These are phyloP conservation scores for Inosperma sp. DNA, from an alignment of 768 basidiomycete genomes.

Conservation along the genomic window DNA sequence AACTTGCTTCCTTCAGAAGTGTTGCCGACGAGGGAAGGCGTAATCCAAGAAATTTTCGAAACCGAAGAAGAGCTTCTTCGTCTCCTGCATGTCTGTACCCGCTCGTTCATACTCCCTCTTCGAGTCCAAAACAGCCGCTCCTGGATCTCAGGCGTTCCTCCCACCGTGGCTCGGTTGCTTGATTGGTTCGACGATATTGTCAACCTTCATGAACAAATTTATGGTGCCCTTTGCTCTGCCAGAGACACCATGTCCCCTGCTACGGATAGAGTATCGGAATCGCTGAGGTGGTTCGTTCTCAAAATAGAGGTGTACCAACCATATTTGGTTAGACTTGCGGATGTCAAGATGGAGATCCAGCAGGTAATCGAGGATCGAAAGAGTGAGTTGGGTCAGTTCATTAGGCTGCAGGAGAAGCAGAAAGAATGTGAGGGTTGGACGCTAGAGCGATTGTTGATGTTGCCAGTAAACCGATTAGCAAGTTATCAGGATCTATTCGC, in stretches of 20 bases:
- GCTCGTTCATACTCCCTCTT: slow-evolving; percentile 74
- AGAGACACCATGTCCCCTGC: slow-evolving; percentile 25
- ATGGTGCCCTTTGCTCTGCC: slow-evolving; percentile 38
- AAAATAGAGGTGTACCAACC: slow-evolving; percentile 82
- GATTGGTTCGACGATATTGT: slow-evolving; percentile 89
- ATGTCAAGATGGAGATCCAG: slow-evolving; percentile 51
- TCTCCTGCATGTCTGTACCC: slow-evolving; percentile 59
- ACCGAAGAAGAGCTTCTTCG: slow-evolving; percentile 68
- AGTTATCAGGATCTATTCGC: slow-evolving; percentile 70
- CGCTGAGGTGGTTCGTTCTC: slow-evolving; percentile 56
- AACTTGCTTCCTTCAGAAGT: neutral
- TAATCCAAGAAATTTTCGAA: slow-evolving; percentile 53
- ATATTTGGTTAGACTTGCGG: slow-evolving; percentile 71
- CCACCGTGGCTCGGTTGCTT: slow-evolving; percentile 63
- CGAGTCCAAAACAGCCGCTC: slow-evolving; percentile 61
- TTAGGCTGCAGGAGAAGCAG: slow-evolving; percentile 59
- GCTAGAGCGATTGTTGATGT: slow-evolving; percentile 62
- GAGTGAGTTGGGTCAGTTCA: slow-evolving; percentile 82
- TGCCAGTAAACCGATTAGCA: slow-evolving; percentile 70
- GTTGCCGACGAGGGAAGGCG: slow-evolving; percentile 18
- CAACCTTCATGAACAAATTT: slow-evolving; percentile 66
- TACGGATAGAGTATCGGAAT: slow-evolving; percentile 48
- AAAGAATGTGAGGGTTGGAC: slow-evolving; percentile 55
- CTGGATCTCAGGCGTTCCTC: slow-evolving; percentile 82
- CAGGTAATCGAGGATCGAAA: slow-evolving; percentile 43